Evolutionary conservation across 2,329 filamentous ascomycete genomes (phyloP), one percentile per base, ranked within the genome.

Genomic region (Drechslerella coelobrocha): DNA sequence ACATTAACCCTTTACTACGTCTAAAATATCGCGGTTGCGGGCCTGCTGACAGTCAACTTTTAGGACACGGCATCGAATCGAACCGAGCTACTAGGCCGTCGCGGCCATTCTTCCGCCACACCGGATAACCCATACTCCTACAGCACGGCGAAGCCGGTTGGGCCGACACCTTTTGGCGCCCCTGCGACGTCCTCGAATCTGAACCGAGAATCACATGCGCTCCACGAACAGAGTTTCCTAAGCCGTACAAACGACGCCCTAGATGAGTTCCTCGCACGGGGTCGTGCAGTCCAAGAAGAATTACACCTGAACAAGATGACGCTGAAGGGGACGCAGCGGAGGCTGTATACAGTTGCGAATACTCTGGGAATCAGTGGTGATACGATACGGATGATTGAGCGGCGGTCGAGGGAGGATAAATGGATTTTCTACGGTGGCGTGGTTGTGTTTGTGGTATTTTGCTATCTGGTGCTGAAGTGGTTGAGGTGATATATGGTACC

Each of bases 351-450:
- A 75, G 92, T 97, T 19, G 94, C 91, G 5, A 97, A 96, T 78
- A 97, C 94, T 21, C 81, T 99, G 51, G 94, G 94, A 0, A 85
- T 99, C 68, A 95, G 90, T 77, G 92, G 93, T 19, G 93, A 97
- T 78, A 99, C 94, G 1, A 99, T 99, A 74, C 87, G 94, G 50
- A 97, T 94, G 91, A 89, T 99, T 43, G 93, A 97, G 81, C 82
- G 94, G 75, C 84, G 94, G 73, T 92, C 94, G 54, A 89, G 87
- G 79, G 90, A 97, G 82, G 94, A 99, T 79, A 97, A 97, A 81
- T 97, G 92, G 92, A 96, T 99, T 34, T 99, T 99, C 79, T 90
- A 89, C 84, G 89, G 82, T 0, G 92, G 94, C 0, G 91, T 93
- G 1, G 80, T 95, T 3, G 80, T 94, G 34, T 99, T 99, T 79